Percentiles rank a stretch among this genome's conserved stretches.
Conservation (phyloP, 805 yeast genomes). For the Cyberlindnera euphorbiae region DNA sequence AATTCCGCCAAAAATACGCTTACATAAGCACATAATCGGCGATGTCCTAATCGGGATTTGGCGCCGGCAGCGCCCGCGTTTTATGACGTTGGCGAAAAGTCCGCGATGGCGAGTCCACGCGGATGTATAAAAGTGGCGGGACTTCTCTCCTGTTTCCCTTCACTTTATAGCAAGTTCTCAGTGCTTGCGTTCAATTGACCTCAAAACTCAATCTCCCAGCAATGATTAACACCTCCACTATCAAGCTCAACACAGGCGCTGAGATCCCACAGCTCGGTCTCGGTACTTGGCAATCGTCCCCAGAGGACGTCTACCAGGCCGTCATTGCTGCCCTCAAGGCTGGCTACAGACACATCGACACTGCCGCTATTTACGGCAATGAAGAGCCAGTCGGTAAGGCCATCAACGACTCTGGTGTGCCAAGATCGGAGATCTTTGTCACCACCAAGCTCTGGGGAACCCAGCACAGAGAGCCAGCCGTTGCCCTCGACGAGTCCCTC, state of each 20-base stretch:
- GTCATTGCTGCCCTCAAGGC: constrained; percentile 10
- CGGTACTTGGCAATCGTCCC: constrained; percentile 44
- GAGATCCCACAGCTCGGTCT: constrained; percentile 49
- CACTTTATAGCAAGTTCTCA: no score
- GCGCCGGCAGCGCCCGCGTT: no score
- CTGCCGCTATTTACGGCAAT: constrained; percentile 53
- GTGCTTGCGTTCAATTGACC: no score
- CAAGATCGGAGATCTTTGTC: constrained; percentile 60
- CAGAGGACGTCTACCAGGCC: constrained; percentile 24
- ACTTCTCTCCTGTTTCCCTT: no score
- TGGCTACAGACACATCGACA: constrained; percentile 63
- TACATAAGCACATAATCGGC: no score
- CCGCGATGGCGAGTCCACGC: no score
- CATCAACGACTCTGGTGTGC: constrained; percentile 36
- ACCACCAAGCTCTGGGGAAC: constrained; percentile 69
- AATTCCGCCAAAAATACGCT: no score
- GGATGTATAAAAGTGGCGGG: no score
- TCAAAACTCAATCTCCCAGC: no score
- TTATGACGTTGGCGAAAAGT: no score
- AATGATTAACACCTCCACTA: constrained; percentile 3
- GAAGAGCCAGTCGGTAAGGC: constrained; percentile 54
- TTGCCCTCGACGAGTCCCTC: constrained; percentile 55
- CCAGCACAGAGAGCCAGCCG: constrained; percentile 38
- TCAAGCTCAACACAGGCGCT: constrained; percentile 34
- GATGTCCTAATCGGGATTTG: no score